A percentile compares a stretch with the other conserved stretches of the same genome.
phyloP scores from a whole-genome alignment of 768 basidiomycete species.

The Boletus vinaceobasis region DNA sequence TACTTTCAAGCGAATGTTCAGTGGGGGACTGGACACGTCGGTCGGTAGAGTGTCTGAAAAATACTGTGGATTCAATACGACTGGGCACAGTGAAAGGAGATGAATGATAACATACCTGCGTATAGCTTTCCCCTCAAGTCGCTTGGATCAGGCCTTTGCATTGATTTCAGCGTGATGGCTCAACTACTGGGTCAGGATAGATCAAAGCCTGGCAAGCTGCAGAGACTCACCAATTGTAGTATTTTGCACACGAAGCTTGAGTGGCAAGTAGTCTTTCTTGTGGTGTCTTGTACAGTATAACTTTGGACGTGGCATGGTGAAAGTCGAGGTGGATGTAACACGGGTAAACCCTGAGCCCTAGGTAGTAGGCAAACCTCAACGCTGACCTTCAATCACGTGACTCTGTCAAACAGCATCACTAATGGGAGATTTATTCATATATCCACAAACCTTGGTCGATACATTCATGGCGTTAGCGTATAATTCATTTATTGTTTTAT shows the following conservation, averaged over 20 bases:
- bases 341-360: too few species aligned
- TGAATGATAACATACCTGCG: background rate
- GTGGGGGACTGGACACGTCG: background rate
- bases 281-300: background rate
- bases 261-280: background rate
- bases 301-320: background rate
- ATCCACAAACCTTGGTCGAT: too few species aligned
- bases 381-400: too few species aligned
- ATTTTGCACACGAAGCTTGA: background rate
- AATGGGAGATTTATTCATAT: too few species aligned
- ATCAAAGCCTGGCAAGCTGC: background rate
- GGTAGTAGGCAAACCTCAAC: too few species aligned
- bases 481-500: too few species aligned
- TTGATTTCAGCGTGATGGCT: background rate
- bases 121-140: background rate
- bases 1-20: background rate
- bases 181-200: background rate
- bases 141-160: background rate
- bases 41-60: background rate
- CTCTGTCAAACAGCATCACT: too few species aligned
- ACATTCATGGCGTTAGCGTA: too few species aligned
- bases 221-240: background rate
- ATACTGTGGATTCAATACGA: background rate
- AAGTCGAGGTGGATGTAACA: too few species aligned
- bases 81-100: background rate